Conservation (phyloP, 352 stramenopile genomes). For the Globisporangium spinosum region DNA sequence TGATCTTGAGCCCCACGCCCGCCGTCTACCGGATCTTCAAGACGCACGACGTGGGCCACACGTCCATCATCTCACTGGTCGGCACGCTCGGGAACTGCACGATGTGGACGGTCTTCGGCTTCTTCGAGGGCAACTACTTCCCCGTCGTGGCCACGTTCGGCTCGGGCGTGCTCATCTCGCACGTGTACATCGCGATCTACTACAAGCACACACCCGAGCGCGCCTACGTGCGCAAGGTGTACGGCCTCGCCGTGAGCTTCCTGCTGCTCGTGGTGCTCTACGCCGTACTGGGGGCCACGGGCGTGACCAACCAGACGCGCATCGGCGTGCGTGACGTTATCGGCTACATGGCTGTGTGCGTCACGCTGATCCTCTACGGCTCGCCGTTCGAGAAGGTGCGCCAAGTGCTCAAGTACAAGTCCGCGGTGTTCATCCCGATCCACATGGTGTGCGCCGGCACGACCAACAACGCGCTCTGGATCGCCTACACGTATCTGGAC, state of each 20-base stretch:
- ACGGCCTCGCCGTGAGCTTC: conserved; percentile 9
- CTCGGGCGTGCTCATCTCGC: conserved; percentile 23
- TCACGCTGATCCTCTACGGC: conserved; percentile 50
- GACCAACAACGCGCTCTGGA: conserved; percentile 56
- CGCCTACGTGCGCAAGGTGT: neutral
- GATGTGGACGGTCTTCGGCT: conserved; percentile 41
- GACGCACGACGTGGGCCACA: conserved; percentile 33
- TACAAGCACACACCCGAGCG: conserved; percentile 12
- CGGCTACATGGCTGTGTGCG: conserved; percentile 32
- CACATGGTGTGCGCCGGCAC: conserved; percentile 49
- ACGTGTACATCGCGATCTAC: conserved; percentile 30
- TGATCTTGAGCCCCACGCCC: conserved; percentile 45
- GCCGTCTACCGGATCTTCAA: conserved; percentile 31
- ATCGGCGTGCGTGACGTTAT: conserved; percentile 28
- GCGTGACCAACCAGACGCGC: conserved; percentile 23
- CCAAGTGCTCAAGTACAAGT: conserved; percentile 44
- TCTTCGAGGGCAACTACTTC: conserved; percentile 37
- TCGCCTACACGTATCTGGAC: conserved; percentile 40
- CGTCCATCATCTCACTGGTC: conserved; percentile 52
- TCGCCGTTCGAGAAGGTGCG: conserved; percentile 53
- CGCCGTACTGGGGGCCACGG: conserved; percentile 7
- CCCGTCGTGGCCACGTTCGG: conserved; percentile 40
- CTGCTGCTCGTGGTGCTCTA: conserved; percentile 9
- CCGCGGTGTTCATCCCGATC: conserved; percentile 46
- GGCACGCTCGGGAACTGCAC: conserved; percentile 45